phyloP scores from a whole-genome alignment of 306 rosid species.

The Styphnolobium japonicum region DNA sequence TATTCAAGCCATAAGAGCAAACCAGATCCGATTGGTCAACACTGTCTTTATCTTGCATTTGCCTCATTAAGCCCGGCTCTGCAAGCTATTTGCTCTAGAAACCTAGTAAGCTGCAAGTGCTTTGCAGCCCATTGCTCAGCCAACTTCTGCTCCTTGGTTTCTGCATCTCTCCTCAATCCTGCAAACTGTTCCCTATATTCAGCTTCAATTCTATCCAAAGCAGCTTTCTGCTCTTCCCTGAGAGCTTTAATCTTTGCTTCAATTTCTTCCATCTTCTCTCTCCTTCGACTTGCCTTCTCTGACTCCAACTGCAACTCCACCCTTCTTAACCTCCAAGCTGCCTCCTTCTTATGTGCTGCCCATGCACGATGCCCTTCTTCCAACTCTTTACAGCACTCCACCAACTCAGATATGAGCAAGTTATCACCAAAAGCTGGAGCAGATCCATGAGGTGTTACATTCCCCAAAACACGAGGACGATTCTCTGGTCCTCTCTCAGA shows the following conservation, averaged over 20 bases:
- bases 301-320: constrained; percentile 92
- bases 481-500: constrained; percentile 66
- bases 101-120: constrained; percentile 65
- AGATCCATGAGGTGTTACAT: constrained; percentile 54
- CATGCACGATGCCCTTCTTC: constrained; percentile 86
- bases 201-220: constrained; percentile 77
- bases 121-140: constrained; percentile 93
- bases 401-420: constrained; percentile 60
- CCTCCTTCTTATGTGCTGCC: constrained; percentile 85
- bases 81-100: constrained; percentile 84
- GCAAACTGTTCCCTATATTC: constrained; percentile 82
- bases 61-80: constrained; percentile 60
- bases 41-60: constrained; percentile 51
- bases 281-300: constrained; percentile 70
- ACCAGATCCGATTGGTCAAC: neutral
- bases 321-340: constrained; percentile 79
- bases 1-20: constrained; percentile 11
- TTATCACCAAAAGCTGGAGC: constrained; percentile 54
- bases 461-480: constrained; percentile 47
- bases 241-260: constrained; percentile 84
- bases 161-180: constrained; percentile 84
- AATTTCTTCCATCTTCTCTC: constrained; percentile 80
- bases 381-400: constrained; percentile 83
- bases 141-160: constrained; percentile 87
- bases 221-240: constrained; percentile 71